A percentile compares a stretch with the other conserved stretches of the same genome.
Evolutionary conservation across 129 eudicot species (phyloP).

Genomic region (Flaveria trinervia): DNA sequence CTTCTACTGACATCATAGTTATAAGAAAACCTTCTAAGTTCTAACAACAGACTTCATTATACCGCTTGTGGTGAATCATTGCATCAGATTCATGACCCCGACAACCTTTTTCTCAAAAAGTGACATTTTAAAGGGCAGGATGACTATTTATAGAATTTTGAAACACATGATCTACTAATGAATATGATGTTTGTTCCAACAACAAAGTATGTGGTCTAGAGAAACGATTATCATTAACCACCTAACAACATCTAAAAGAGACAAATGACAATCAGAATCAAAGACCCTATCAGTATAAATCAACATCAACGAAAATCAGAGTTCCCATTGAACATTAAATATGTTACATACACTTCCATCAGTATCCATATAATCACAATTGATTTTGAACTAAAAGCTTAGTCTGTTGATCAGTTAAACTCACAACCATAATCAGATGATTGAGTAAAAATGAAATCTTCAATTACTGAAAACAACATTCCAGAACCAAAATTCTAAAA

Average conservation of each 20-base stretch:
- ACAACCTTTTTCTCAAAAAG: neutral
- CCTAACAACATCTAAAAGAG: neutral
- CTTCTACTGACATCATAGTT: neutral
- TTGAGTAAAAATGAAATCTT: too few relatives aligned
- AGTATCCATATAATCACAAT: constrained; percentile 3
- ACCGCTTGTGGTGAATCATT: neutral
- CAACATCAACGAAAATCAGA: neutral
- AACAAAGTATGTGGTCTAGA: neutral
- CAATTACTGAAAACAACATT: neutral
- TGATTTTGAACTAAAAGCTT: neutral
- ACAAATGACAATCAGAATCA: constrained; percentile 23
- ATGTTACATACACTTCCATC: too few relatives aligned
- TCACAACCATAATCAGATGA: too few relatives aligned
- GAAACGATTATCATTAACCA: neutral
- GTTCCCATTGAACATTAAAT: neutral
- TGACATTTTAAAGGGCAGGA: neutral
- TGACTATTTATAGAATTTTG: neutral
- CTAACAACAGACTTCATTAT: neutral
- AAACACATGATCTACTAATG: neutral
- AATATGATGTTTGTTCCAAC: neutral
- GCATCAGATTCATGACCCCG: neutral
- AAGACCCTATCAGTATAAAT: neutral
- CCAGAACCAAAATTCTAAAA: neutral
- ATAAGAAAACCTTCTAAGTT: neutral
- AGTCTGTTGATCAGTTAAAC: neutral